Percentiles rank a stretch among this genome's conserved stretches.
Evolutionary conservation across 2,329 filamentous ascomycete species (phyloP).

Genomic region (Scytalidium lignicola): DNA sequence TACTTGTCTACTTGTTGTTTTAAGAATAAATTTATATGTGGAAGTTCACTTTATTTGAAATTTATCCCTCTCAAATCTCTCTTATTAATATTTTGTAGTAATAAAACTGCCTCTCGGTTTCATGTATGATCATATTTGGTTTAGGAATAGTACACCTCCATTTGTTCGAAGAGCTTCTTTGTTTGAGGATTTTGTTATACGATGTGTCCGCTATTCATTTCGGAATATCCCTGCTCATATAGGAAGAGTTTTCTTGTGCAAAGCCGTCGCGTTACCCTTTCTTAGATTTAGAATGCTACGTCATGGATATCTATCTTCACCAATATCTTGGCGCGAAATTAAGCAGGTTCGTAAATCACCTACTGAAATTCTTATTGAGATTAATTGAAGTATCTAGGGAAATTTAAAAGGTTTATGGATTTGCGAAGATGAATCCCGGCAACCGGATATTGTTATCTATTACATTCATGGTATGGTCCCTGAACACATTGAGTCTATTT

Average conservation of each 20-base stretch:
- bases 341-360: conserved; percentile 37
- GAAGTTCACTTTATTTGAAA: background rate
- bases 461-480: conserved; percentile 65
- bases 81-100: conserved; percentile 35
- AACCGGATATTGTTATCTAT: conserved; percentile 74
- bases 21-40: background rate
- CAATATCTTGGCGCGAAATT: conserved; percentile 60
- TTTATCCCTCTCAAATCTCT: conserved; percentile 17
- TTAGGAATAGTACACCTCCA: conserved; percentile 41
- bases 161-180: conserved; percentile 66
- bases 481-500: background rate
- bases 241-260: conserved; percentile 73
- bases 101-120: conserved; percentile 54
- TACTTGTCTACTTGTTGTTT: background rate
- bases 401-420: conserved; percentile 66
- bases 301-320: conserved; percentile 59
- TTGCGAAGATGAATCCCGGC: conserved; percentile 49
- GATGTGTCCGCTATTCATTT: conserved; percentile 75
- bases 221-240: conserved; percentile 63
- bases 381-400: conserved; percentile 28
- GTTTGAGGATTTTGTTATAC: conserved; percentile 73
- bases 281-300: conserved; percentile 69
- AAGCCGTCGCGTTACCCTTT: conserved; percentile 67
- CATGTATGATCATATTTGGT: conserved; percentile 49
- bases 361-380: background rate